Evolutionary conservation across 371 early-diverging fungal species (phyloP).

Genomic region (Mortierella sp.): DNA sequence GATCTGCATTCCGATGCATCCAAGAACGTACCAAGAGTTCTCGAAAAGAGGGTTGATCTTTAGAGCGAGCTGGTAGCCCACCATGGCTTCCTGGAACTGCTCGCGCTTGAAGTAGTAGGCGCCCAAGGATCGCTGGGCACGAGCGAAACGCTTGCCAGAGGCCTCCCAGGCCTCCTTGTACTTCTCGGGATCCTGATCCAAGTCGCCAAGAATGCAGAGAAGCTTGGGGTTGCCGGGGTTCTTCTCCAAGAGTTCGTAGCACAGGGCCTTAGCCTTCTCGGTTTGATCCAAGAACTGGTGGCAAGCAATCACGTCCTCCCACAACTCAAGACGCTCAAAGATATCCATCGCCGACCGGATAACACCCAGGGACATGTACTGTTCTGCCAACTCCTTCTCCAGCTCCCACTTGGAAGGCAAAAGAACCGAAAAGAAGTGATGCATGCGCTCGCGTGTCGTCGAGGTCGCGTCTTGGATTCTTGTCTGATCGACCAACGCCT

Average conservation of each 20-base stretch:
- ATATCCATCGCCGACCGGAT: slow-evolving; percentile 93
- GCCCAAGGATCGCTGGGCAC: slow-evolving; percentile 96
- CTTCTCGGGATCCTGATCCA: slow-evolving; percentile 81
- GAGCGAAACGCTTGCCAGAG: slow-evolving; percentile 83
- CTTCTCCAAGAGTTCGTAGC: slow-evolving; percentile 72
- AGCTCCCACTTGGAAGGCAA: slow-evolving; percentile 96
- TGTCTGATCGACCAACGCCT: slow-evolving; percentile 95
- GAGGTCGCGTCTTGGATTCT: slow-evolving; percentile 79
- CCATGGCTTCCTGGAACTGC: slow-evolving; percentile 69
- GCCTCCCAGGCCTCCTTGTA: slow-evolving; percentile 94
- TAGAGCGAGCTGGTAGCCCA: slow-evolving; percentile 81
- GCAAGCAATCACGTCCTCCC: slow-evolving; percentile 94
- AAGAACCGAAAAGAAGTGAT: slow-evolving; percentile 81
- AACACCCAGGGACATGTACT: slow-evolving; percentile 89
- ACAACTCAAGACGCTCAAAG: slow-evolving; percentile 92
- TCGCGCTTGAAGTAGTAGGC: slow-evolving; percentile 78
- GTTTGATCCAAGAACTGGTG: slow-evolving; percentile 86
- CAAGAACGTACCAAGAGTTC: slow-evolving; percentile 95
- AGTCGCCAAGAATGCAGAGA: slow-evolving; percentile 91
- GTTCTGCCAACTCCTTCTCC: slow-evolving; percentile 92
- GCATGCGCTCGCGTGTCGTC: slow-evolving; percentile 81
- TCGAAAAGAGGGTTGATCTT: slow-evolving; percentile 96
- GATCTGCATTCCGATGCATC: slow-evolving; percentile 92
- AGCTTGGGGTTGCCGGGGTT: slow-evolving; percentile 87
- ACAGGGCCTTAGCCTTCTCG: slow-evolving; percentile 85